Percentiles rank a stretch among this genome's conserved stretches.
Conservation (phyloP, 2,329 filamentous ascomycete species). For the Cytospora piceicola region DNA sequence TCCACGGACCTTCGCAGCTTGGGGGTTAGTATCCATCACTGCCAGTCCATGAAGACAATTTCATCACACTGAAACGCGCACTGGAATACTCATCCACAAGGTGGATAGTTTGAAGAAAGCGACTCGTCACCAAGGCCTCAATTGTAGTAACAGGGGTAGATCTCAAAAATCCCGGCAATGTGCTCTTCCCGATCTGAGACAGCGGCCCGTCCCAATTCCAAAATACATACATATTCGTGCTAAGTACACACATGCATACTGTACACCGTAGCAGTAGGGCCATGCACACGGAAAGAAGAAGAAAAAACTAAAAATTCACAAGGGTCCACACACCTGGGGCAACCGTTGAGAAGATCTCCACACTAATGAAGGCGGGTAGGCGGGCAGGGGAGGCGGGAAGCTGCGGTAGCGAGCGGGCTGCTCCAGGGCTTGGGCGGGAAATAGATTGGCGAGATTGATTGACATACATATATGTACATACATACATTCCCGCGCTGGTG, state of each 20-base stretch:
- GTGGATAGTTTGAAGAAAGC: no score
- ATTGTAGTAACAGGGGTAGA: no score
- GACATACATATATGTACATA: neutral
- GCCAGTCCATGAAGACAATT: no score
- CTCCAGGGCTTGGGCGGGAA: neutral
- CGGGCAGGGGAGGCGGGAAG: constrained; percentile 4
- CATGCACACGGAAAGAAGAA: neutral
- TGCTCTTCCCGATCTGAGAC: no score
- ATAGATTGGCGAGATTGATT: constrained; percentile 1
- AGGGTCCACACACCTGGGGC: constrained; percentile 16
- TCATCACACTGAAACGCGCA: no score
- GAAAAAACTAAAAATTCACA: constrained; percentile 1
- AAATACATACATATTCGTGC: neutral
- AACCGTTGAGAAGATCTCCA: constrained; percentile 3
- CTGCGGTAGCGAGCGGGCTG: neutral
- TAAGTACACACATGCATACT: neutral
- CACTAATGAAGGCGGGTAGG: neutral
- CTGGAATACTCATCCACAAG: no score
- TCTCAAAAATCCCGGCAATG: no score
- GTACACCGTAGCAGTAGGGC: no score
- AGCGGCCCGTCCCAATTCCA: neutral
- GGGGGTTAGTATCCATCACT: no score
- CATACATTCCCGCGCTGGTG: neutral
- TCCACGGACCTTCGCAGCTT: no score
- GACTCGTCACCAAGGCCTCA: no score